Percentiles rank a stretch among this genome's conserved stretches.
Conservation (phyloP, 2,329 filamentous ascomycete genomes). For the Penicillium polonicum region DNA sequence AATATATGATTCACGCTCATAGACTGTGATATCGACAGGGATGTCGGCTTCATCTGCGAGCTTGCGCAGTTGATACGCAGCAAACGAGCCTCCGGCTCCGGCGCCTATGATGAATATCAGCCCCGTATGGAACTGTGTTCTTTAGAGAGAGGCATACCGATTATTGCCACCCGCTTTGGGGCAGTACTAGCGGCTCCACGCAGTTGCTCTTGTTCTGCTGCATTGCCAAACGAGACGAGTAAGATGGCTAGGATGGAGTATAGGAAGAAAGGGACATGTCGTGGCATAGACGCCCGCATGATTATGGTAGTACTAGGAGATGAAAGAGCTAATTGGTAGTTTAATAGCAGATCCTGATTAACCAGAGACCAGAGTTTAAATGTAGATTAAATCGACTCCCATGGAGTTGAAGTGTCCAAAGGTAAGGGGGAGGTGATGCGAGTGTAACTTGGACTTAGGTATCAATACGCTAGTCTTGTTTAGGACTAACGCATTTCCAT, state of each 20-base stretch:
- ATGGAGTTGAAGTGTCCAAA: neutral
- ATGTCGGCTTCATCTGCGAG: conserved; percentile 63
- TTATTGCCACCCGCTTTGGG: conserved; percentile 36
- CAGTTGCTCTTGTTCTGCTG: conserved; percentile 29
- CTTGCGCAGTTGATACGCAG: conserved; percentile 77
- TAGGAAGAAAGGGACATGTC: conserved; percentile 4
- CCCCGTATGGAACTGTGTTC: neutral
- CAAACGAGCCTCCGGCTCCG: conserved; percentile 81
- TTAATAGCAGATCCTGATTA: neutral
- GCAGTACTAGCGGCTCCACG: conserved; percentile 9
- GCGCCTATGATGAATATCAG: conserved; percentile 60
- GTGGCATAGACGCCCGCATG: neutral
- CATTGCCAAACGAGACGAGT: conserved; percentile 19
- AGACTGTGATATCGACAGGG: conserved; percentile 77
- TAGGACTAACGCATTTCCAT: conserved; percentile 9
- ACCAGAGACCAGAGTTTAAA: too few relatives aligned
- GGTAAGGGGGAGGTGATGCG: neutral
- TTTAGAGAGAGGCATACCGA: conserved; percentile 28
- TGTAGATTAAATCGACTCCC: neutral
- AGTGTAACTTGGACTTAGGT: neutral
- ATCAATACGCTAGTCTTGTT: neutral
- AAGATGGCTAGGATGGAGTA: conserved; percentile 13
- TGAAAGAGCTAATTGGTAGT: neutral
- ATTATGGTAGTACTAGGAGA: neutral
- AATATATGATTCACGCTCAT: conserved; percentile 73